phyloP scores from a whole-genome alignment of 148 eudicot genomes.

The Rhododendron henanense region DNA sequence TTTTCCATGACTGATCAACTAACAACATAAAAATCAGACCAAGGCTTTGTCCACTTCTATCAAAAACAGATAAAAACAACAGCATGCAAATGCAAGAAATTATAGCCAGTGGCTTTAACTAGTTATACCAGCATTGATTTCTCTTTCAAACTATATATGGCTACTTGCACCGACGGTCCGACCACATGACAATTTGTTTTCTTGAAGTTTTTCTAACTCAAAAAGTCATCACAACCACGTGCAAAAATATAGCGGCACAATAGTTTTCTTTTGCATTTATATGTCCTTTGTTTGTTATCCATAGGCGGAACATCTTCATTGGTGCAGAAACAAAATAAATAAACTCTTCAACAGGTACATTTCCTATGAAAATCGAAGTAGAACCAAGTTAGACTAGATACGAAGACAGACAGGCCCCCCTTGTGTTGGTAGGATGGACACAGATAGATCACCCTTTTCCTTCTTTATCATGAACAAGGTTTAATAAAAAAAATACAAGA shows the following conservation, averaged over 20 bases:
- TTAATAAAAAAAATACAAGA: not conserved
- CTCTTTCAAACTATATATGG: not conserved
- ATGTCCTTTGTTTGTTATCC: not conserved
- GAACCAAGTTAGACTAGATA: not conserved
- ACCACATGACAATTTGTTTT: not conserved
- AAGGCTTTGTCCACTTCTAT: not conserved
- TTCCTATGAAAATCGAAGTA: not conserved
- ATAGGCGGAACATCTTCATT: not conserved
- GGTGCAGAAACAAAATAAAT: not conserved
- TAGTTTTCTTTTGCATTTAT: not conserved
- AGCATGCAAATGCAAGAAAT: not conserved
- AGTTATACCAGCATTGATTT: not conserved
- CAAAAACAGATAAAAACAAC: not conserved
- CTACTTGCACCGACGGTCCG: not conserved
- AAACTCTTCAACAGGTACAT: not conserved
- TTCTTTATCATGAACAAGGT: not conserved
- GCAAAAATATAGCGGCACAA: not conserved
- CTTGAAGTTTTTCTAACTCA: not conserved
- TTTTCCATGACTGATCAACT: no score
- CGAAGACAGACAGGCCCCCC: not conserved
- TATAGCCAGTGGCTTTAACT: not conserved
- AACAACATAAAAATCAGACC: not conserved
- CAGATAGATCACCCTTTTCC: not conserved
- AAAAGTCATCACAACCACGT: not conserved
- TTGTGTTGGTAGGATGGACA: not conserved